Conservation (phyloP, 2,329 filamentous ascomycete genomes). For the Claviceps pazoutovae region DNA sequence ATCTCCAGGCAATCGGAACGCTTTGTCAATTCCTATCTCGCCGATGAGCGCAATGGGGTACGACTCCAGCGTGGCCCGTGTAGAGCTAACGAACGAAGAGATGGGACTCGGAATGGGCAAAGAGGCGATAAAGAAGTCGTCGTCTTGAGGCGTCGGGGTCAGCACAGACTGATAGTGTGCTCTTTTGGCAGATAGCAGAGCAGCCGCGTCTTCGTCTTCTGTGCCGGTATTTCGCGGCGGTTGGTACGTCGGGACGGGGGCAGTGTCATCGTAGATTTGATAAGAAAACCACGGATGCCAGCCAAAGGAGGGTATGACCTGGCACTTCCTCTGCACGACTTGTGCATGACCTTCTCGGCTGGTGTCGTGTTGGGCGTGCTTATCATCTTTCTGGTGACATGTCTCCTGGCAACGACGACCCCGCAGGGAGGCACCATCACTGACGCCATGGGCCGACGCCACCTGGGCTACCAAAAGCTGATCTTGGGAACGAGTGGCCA, state of each 20-base stretch:
- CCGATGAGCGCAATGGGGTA: constrained; percentile 56
- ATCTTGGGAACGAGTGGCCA: constrained; percentile 65
- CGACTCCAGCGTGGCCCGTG: constrained; percentile 36
- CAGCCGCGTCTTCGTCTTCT: constrained; percentile 9
- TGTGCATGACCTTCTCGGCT: neutral
- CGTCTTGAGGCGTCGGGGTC: constrained; percentile 32
- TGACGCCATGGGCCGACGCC: constrained; percentile 41
- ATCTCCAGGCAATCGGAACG: constrained; percentile 55
- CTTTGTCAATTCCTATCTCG: constrained; percentile 65
- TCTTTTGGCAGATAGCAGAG: constrained; percentile 24
- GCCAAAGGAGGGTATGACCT: constrained; percentile 57
- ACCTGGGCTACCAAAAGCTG: constrained; percentile 56
- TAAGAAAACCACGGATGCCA: constrained; percentile 84
- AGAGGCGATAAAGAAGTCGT: constrained; percentile 31
- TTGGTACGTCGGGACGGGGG: constrained; percentile 23
- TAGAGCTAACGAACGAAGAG: constrained; percentile 42
- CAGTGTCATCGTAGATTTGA: constrained; percentile 52
- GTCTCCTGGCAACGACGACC: neutral
- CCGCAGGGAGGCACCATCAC: neutral
- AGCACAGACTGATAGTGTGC: constrained; percentile 56
- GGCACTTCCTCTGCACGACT: constrained; percentile 6
- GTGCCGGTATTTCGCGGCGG: constrained; percentile 7
- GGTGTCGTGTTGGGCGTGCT: neutral
- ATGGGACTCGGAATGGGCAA: constrained; percentile 50
- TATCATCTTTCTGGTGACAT: neutral